Evolutionary conservation across 768 basidiomycete species (phyloP), one percentile per base, ranked within the genome.

Genomic region (Tremella mesenterica): DNA sequence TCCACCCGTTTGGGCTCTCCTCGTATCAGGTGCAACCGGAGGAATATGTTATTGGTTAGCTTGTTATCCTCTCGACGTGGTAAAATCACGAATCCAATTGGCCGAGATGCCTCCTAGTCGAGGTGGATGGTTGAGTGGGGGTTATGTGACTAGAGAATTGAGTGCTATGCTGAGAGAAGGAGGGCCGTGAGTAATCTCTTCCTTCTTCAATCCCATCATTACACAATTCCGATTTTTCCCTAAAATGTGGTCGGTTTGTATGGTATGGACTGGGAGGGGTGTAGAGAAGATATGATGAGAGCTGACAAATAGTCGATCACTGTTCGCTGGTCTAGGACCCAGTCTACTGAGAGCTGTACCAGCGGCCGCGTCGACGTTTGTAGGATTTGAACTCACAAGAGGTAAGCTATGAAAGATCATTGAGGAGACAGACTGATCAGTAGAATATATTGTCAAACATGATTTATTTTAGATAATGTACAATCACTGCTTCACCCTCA

Each of bases 31-130:
- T n/a, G 75, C 66, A 0, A 58, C 66, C 10, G 76, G 76, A 8
- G 76, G 76, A 78, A 81, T 93, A 33, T 83, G 83, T 0, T 96
- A 99, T 66, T 99, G 95, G 95, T 77, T 95, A 1, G 81, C 88
- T 0, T 91, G 85, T 66, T 96, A 93, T 71, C 93, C 90, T 0
- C 76, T 93, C 4, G 91, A 96, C 59, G 87, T 95, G 4, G 81
- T 92, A 28, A 96, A 96, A 75, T 91, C 88, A 3, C 82, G 89
- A 30, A 78, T 95, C 9, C 92, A 96, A 64, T 79, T 92, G 6
- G 81, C 86, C 0, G 65, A 78, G 0, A 80, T 77, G 1, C 89
- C 92, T 0, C 88, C 89, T 1, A 54, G 8, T 76, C 75, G 31
- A 81, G 88, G 79, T 81, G 64, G 60, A 3, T 68, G 63, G 64